Base-by-base conservation (phyloP, 106 monocot species). In the Platanthera zijinensis region DNA sequence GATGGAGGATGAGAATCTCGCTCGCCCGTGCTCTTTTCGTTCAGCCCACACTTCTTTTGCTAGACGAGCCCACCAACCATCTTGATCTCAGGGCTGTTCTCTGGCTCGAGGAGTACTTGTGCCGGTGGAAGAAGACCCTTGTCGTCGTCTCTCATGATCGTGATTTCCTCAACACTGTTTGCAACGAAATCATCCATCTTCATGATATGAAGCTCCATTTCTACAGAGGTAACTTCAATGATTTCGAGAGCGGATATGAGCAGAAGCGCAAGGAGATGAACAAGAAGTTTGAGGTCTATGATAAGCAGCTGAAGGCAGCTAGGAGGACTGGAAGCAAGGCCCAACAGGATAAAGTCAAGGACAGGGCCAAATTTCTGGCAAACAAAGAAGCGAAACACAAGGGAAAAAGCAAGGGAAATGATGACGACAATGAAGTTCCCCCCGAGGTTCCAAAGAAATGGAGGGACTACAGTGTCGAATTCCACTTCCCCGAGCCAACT, bases 1-100 rank as follows among this genome's bases (percentile, higher is more conserved):
- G 97, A 49, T 97, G 97, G 97, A 80, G 93, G 84, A 97, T 97
- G 97, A 85, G 97, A 75, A 97, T 97, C 12, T 97, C 93, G 1
- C 80, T 94, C 5, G 93, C 97, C 1, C 76, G 93, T 15, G 91
- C 97, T 0, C 88, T 97, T 12, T 97, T 97, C 59, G 79, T 97
- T 56, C 97, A 97, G 83, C 97, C 97, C 4, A 97, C 93, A 1
- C 82, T 97, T 50, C 61, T 97, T 49, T 49, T 97, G 52, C 89
- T 97, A 5, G 97, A 97, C 51, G 96, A 97, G 51, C 96, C 96
- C 0, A 94, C 97, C 46, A 97, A 97, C 74, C 97, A 97, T 69
- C 91, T 97, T 21, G 97, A 97, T 76, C 87, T 97, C 61, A 82
- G 97, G 48, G 97, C 93, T 3, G 97, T 97, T 62, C 89, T 97